Base-by-base conservation (phyloP, 1,284 basidiomycete species). In the Papiliotrema flavescens region DNA sequence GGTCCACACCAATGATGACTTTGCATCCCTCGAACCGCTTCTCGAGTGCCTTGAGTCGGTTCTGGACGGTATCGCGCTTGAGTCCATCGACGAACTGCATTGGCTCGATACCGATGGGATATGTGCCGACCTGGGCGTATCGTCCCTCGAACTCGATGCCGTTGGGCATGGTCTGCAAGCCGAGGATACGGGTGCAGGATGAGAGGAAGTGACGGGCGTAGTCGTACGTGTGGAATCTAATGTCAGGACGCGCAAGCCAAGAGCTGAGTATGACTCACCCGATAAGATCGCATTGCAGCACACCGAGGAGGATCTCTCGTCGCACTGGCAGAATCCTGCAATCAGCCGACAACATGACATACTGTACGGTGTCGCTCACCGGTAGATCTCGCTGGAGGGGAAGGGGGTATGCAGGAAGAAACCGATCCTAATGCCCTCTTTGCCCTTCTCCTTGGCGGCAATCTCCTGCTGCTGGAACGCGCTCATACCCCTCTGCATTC, bases 351-450 rank as follows among this genome's bases (percentile, higher is more conserved):
- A 17, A 13, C 19, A 11, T 5, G 13, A 20, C 26, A 22, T 34
- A 24, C 8, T 42, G n/a, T 20, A 72, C n/a, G n/a, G n/a, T n/a
- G n/a, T n/a, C n/a, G n/a, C 84, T 67, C 65, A 90, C 91, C 93
- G 83, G 80, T 98, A 98, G 67, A 98, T 98, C 74, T 98, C 95
- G 64, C 90, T 93, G 57, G 89, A 93, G 0, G 95, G 95, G 83
- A 98, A 98, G 0, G 95, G 96, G 0, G 96, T 98, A 75, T 98
- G 95, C 49, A 98, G 81, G 83, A 98, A 98, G 82, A 93, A 98
- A 28, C 95, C 95, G 63, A 98, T 96, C 77, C 91, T 91, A 66
- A 95, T 83, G 28, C 78, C 76, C 13, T 71, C 71, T 54, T 78
- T 77, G 22, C 75, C 75, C 49, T 72, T 67, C 53, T 67, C 61